phyloP scores from a whole-genome alignment of 768 basidiomycete genomes.

The Butyriboletus loyo region DNA sequence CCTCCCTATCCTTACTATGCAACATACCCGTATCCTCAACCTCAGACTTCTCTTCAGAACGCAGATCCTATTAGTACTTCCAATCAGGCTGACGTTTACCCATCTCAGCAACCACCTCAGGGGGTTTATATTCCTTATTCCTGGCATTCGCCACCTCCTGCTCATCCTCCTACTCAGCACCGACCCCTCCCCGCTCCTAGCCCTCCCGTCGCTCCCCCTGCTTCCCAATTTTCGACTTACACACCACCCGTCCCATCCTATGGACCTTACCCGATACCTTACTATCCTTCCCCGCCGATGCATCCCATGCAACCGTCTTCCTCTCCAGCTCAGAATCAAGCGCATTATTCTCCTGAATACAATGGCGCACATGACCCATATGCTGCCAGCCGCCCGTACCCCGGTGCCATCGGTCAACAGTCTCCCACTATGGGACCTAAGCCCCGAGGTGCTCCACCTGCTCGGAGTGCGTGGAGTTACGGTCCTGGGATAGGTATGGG shows the following conservation, averaged over 20 bases:
- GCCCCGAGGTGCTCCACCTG: conserved; percentile 36
- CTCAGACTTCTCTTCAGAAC: conserved; percentile 40
- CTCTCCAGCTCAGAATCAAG: conserved; percentile 26
- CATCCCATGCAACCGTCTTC: conserved; percentile 26
- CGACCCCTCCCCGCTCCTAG: conserved; percentile 33
- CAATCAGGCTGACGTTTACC: conserved; percentile 31
- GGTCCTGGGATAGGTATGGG: conserved; percentile 59
- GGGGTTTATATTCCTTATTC: conserved; percentile 29
- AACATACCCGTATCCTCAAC: conserved; percentile 52
- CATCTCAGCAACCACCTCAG: conserved; percentile 31
- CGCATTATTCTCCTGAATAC: conserved; percentile 29
- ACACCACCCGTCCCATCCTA: conserved; percentile 32
- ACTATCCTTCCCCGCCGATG: conserved; percentile 31
- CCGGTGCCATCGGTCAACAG: conserved; percentile 33
- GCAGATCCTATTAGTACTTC: conserved; percentile 32
- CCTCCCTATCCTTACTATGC: conserved; percentile 41
- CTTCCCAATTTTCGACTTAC: conserved; percentile 32
- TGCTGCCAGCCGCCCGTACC: conserved; percentile 20
- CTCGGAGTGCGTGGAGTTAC: conserved; percentile 64
- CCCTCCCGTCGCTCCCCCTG: conserved; percentile 28
- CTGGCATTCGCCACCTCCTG: conserved; percentile 36
- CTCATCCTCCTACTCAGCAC: conserved; percentile 42
- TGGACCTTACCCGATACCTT: conserved; percentile 35
- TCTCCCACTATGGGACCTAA: conserved; percentile 26
- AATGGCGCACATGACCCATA: conserved; percentile 27